phyloP scores from a whole-genome alignment of 2,329 filamentous ascomycete genomes.

The Trichoderma sp. region DNA sequence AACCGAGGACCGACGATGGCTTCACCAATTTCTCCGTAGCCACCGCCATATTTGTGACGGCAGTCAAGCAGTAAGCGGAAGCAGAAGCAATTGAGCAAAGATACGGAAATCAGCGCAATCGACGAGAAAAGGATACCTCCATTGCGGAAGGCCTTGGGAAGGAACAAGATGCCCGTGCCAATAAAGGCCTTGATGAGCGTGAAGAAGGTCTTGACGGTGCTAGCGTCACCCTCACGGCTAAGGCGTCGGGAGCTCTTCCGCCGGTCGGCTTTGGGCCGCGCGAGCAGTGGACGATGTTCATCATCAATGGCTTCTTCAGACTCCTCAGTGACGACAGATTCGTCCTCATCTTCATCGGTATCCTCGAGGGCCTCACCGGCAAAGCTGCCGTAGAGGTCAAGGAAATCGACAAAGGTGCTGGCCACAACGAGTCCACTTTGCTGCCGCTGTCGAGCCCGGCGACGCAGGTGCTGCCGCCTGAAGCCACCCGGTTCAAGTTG shows the following conservation, averaged over 20 bases:
- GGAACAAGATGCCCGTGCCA: conserved; percentile 77
- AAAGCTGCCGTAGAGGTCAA: conserved; percentile 73
- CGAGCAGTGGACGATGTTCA: conserved; percentile 53
- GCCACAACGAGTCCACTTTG: conserved; percentile 52
- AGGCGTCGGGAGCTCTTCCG: conserved; percentile 49
- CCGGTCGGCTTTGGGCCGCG: conserved; percentile 41
- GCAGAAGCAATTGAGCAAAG: conserved; percentile 64
- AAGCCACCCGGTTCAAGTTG: conserved; percentile 48
- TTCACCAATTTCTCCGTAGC: conserved; percentile 72
- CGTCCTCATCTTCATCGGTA: conserved; percentile 48
- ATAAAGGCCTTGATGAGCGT: conserved; percentile 76
- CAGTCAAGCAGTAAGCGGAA: conserved; percentile 71
- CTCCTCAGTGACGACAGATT: conserved; percentile 44
- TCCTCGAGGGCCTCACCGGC: conserved; percentile 67
- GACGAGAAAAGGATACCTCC: conserved; percentile 74
- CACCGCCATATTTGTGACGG: conserved; percentile 60
- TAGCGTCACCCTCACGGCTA: conserved; percentile 56
- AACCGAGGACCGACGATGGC: conserved; percentile 62
- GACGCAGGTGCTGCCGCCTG: conserved; percentile 42
- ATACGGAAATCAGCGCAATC: conserved; percentile 62
- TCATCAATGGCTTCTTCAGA: conserved; percentile 38
- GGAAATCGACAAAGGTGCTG: conserved; percentile 69
- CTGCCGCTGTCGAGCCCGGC: conserved; percentile 40
- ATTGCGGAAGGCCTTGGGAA: conserved; percentile 76
- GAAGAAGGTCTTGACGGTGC: conserved; percentile 72